These are phyloP conservation scores for Cystobasidium pallidum DNA, from an alignment of 1,284 basidiomycete species.

Conservation along the genomic window DNA sequence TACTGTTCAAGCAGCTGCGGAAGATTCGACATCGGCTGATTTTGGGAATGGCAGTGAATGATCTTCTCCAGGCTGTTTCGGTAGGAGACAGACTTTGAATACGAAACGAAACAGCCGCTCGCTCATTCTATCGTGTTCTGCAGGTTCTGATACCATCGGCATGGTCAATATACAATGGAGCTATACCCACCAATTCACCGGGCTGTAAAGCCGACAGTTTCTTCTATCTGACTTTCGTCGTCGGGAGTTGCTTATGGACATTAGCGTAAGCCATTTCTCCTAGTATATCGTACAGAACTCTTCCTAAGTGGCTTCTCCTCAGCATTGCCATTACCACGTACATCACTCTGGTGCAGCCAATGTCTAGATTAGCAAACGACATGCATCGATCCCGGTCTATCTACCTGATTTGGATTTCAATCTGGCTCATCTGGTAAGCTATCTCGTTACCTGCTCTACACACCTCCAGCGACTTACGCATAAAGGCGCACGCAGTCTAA, in stretches of 20 bases:
- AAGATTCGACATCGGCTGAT: constrained; percentile 45
- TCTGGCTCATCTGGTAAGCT: constrained; percentile 29
- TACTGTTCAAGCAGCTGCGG: constrained; percentile 30
- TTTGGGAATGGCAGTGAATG: constrained; percentile 43
- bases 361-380: constrained; percentile 30
- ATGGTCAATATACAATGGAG: constrained; percentile 7
- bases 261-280: constrained; percentile 29
- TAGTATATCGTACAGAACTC: background rate
- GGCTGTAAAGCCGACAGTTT: constrained; percentile 40
- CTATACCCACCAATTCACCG: constrained; percentile 16
- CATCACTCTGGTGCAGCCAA: constrained; percentile 35
- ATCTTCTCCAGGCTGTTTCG: constrained; percentile 29
- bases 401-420: constrained; percentile 26
- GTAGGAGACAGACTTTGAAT: constrained; percentile 23
- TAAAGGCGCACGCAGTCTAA: constrained; percentile 3
- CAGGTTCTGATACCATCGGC: constrained; percentile 42
- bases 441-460: background rate
- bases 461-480: background rate
- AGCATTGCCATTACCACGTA: constrained; percentile 44
- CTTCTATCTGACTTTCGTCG: constrained; percentile 34
- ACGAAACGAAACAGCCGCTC: too few relatives aligned
- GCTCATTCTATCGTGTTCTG: background rate
- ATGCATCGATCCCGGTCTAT: constrained; percentile 24
- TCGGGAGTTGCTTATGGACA: constrained; percentile 33
- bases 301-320: background rate